These are phyloP conservation scores for Colletotrichum lupini DNA, from an alignment of 2,329 filamentous ascomycete genomes.

Conservation along the genomic window DNA sequence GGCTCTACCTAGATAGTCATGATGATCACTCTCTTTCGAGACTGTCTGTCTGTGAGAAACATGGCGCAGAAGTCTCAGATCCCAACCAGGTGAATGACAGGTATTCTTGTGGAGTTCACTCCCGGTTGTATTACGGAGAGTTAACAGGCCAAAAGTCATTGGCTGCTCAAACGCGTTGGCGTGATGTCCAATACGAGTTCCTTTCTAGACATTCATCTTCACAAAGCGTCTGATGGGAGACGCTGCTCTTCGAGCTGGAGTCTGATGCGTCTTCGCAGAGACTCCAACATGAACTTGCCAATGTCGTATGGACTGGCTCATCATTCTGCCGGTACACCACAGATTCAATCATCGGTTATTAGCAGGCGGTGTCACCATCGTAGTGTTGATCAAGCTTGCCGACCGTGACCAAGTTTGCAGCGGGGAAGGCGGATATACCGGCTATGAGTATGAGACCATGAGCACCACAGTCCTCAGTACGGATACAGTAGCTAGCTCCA, in stretches of 20 bases:
- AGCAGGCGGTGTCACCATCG: not conserved
- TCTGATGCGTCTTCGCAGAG: not conserved
- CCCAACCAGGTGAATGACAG: not conserved
- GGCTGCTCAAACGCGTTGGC: not conserved
- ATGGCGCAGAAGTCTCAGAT: not conserved
- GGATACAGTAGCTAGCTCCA: not conserved
- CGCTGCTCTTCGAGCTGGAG: not conserved
- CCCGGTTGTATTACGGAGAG: not conserved
- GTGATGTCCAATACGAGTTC: not conserved
- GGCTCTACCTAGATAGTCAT: not conserved
- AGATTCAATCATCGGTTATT: not conserved
- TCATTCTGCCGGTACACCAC: not conserved
- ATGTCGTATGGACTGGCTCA: not conserved
- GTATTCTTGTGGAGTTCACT: not conserved
- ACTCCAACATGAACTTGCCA: no score
- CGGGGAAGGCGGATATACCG: not conserved
- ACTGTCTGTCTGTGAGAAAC: not conserved
- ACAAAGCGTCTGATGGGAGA: not conserved
- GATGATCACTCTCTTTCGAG: not conserved
- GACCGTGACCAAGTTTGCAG: not conserved
- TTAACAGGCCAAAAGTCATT: not conserved
- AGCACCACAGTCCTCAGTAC: not conserved
- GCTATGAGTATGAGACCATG: not conserved
- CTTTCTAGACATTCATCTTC: not conserved
- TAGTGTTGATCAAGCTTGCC: not conserved